Evolutionary conservation across 2,329 filamentous ascomycete species (phyloP).

Genomic region (Cladorrhinum sp.): DNA sequence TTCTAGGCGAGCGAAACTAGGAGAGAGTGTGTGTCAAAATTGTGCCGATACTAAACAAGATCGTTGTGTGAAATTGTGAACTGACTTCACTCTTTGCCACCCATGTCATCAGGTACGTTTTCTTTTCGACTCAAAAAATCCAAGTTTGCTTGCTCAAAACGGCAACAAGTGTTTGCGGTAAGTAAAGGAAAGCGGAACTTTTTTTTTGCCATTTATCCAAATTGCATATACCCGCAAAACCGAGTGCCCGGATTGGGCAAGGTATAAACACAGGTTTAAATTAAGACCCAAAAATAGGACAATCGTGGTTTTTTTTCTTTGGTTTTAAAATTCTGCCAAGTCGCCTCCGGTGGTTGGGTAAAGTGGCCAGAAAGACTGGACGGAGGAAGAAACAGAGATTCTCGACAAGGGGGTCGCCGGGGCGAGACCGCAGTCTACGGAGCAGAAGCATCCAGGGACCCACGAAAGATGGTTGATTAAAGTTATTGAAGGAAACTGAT

Average conservation of each 20-base stretch:
- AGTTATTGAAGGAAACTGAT: neutral
- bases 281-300: slow-evolving; percentile 28
- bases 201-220: slow-evolving; percentile 29
- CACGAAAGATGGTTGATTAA: slow-evolving; percentile 5
- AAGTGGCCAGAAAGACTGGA: neutral
- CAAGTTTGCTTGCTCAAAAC: neutral
- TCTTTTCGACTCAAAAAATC: neutral
- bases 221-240: slow-evolving; percentile 26
- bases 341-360: slow-evolving; percentile 4
- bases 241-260: slow-evolving; percentile 28
- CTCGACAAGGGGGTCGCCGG: neutral
- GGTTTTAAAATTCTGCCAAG: neutral
- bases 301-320: neutral
- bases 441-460: slow-evolving; percentile 7
- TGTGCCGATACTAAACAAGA: neutral
- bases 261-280: slow-evolving; percentile 13
- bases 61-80: neutral
- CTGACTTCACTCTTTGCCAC: neutral
- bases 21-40: too few relatives aligned
- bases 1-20: neutral
- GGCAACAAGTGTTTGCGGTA: too few relatives aligned
- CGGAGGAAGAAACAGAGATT: neutral
- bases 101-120: neutral
- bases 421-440: slow-evolving; percentile 11
- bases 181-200: slow-evolving; percentile 22